These are phyloP conservation scores for Teratosphaeria viscida DNA, from an alignment of 2,329 filamentous ascomycete genomes.

Conservation along the genomic window DNA sequence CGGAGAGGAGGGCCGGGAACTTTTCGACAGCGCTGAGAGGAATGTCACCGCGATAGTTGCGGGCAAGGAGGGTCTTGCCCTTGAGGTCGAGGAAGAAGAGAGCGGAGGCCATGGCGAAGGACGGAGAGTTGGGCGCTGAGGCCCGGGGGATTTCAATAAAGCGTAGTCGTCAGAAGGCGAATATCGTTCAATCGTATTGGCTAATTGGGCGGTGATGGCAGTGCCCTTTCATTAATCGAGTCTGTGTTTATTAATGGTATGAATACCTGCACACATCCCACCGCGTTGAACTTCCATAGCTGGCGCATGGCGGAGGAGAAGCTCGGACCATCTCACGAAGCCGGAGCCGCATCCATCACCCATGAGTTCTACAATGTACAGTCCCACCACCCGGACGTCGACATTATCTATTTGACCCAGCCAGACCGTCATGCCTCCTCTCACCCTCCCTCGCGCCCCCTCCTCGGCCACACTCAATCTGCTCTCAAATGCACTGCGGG, in stretches of 20 bases:
- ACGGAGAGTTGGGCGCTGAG: constrained; percentile 12
- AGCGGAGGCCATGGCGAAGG: constrained; percentile 74
- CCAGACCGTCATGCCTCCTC: neutral
- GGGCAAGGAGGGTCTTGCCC: constrained; percentile 99
- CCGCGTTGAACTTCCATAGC: neutral
- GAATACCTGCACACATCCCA: neutral
- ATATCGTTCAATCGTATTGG: neutral
- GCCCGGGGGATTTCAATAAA: constrained; percentile 6
- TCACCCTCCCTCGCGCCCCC: constrained; percentile 11
- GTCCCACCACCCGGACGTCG: neutral
- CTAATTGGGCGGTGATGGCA: neutral
- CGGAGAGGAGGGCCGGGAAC: constrained; percentile 88
- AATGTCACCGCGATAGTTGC: constrained; percentile 97
- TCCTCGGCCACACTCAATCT: constrained; percentile 17
- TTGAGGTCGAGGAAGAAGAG: constrained; percentile 98
- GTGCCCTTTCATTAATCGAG: neutral
- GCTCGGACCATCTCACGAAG: constrained; percentile 7
- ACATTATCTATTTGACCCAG: neutral
- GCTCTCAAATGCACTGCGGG: constrained; percentile 22
- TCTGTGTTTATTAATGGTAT: neutral
- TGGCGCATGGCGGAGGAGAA: constrained; percentile 1
- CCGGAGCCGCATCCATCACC: constrained; percentile 3
- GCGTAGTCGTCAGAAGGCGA: too few species aligned
- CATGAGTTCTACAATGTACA: neutral
- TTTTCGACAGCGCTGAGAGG: constrained; percentile 99